Evolutionary conservation across 2,329 filamentous ascomycete genomes (phyloP).

Genomic region (Verticillium isaacii): DNA sequence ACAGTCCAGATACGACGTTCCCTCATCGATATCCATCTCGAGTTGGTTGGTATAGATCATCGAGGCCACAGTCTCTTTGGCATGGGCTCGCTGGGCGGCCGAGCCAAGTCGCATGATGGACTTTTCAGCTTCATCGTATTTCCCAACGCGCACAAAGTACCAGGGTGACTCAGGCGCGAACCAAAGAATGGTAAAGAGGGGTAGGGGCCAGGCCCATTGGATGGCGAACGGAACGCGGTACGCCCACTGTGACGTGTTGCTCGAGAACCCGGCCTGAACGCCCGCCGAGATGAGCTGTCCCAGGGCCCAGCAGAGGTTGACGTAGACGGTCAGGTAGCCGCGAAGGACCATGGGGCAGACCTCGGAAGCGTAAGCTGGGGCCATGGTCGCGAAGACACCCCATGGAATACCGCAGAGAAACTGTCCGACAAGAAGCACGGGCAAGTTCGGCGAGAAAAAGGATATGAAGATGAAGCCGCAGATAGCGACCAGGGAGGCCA

Average conservation of each 20-base stretch:
- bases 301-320: slow-evolving; percentile 42
- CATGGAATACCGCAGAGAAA: slow-evolving; percentile 41
- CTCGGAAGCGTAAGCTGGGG: slow-evolving; percentile 42
- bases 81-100: background rate
- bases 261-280: slow-evolving; percentile 22
- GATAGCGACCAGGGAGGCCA: slow-evolving; percentile 32
- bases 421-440: slow-evolving; percentile 34
- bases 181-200: slow-evolving; percentile 5
- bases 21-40: slow-evolving; percentile 20
- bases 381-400: slow-evolving; percentile 38
- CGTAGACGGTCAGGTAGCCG: slow-evolving; percentile 37
- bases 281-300: slow-evolving; percentile 39
- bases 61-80: slow-evolving; percentile 12
- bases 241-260: slow-evolving; percentile 15
- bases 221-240: slow-evolving; percentile 20
- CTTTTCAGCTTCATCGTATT: slow-evolving; percentile 1
- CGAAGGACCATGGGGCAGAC: slow-evolving; percentile 31
- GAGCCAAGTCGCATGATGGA: slow-evolving; percentile 1
- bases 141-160: slow-evolving; percentile 4
- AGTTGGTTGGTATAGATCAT: slow-evolving; percentile 16
- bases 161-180: slow-evolving; percentile 7
- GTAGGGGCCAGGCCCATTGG: slow-evolving; percentile 18
- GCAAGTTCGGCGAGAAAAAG: slow-evolving; percentile 36
- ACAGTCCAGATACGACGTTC: slow-evolving; percentile 36
- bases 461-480: slow-evolving; percentile 38